Conservation (phyloP, 2,329 filamentous ascomycete genomes). For the Microdochium paspali region DNA sequence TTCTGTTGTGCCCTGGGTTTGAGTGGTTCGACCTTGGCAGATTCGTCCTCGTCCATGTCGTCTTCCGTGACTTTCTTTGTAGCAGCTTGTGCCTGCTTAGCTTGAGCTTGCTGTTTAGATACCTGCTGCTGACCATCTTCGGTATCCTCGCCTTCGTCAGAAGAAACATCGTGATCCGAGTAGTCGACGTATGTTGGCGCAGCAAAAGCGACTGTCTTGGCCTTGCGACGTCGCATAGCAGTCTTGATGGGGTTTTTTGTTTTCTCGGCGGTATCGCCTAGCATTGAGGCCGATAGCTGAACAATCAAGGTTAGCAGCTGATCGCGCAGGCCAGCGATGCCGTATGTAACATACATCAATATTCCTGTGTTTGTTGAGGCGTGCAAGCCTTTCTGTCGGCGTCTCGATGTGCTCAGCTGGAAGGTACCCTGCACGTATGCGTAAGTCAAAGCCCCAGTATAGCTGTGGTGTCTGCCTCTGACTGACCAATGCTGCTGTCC, state of each 20-base stretch:
- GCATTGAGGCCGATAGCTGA: conserved; percentile 52
- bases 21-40: conserved; percentile 45
- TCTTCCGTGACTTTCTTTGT: conserved; percentile 20
- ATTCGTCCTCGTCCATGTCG: conserved; percentile 34
- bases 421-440: conserved; percentile 61
- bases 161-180: conserved; percentile 71
- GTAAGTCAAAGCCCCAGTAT: conserved; percentile 11
- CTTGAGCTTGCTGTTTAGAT: conserved; percentile 18
- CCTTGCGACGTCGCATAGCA: conserved; percentile 70
- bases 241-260: conserved; percentile 75
- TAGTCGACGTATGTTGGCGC: conserved; percentile 83
- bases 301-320: conserved; percentile 18
- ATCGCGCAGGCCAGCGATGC: not conserved
- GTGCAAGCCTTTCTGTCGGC: conserved; percentile 84
- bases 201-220: conserved; percentile 80
- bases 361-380: conserved; percentile 95
- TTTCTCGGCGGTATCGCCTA: conserved; percentile 61
- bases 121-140: conserved; percentile 32
- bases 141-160: conserved; percentile 62
- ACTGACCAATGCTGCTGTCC: conserved; percentile 79
- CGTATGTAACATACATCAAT: conserved; percentile 65
- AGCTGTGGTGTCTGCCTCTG: not conserved
- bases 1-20: conserved; percentile 34
- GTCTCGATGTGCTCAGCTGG: conserved; percentile 98
- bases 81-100: conserved; percentile 14